Evolutionary conservation across 208 protist genomes (phyloP).

Genomic region (Acanthamoeba sp.): DNA sequence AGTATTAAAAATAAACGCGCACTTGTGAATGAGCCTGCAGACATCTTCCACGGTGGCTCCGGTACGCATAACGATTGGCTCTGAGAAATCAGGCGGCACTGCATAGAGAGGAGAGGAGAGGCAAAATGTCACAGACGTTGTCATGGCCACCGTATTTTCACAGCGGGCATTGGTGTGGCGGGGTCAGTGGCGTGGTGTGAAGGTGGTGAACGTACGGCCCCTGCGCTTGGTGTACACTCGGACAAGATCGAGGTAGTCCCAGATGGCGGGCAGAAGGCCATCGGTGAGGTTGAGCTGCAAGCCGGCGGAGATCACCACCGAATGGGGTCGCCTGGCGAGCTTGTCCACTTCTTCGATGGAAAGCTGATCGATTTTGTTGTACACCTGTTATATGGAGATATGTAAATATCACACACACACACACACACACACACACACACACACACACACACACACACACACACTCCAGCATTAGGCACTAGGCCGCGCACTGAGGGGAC

Average conservation of each 20-base stretch:
- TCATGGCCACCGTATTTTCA: no score
- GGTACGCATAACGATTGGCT: constrained; percentile 95
- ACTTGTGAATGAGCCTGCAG: constrained; percentile 97
- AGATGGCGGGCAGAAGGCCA: constrained; percentile 96
- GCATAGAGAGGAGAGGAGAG: not conserved
- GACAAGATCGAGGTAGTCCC: constrained; percentile 96
- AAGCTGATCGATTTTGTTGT: constrained; percentile 98
- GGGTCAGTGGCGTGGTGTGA: not conserved
- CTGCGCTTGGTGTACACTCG: constrained; percentile 98
- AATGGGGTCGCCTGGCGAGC: constrained; percentile 93
- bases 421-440: no score
- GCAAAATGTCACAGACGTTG: constrained; percentile 40
- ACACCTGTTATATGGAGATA: constrained; percentile 90
- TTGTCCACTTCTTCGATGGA: constrained; percentile 97
- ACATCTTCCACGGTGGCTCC: constrained; percentile 96
- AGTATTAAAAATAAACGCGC: not conserved
- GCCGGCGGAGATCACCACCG: constrained; percentile 82
- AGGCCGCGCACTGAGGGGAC: no score
- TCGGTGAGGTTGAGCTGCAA: constrained; percentile 89
- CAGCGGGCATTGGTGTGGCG: no score
- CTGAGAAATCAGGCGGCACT: constrained; percentile 95
- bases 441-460: no score
- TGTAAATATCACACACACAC: not conserved
- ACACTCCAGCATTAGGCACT: no score
- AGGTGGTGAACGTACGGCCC: constrained; percentile 79